Conservation (phyloP, 2,329 filamentous ascomycete genomes). For the Malbranchea zuffiana region DNA sequence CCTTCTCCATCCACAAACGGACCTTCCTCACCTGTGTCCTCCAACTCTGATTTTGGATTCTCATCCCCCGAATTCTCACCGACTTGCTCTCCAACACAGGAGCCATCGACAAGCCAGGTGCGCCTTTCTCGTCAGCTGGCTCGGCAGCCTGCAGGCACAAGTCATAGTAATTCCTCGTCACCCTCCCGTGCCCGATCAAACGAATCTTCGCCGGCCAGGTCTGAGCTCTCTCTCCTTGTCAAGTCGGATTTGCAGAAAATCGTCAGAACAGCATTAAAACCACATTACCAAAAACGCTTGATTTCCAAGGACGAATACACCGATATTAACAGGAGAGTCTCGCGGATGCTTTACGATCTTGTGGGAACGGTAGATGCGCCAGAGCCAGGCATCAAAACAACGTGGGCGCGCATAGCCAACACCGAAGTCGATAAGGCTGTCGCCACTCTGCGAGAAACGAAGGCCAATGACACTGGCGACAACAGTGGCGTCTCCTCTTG, state of each 20-base stretch:
- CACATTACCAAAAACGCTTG: slow-evolving; percentile 67
- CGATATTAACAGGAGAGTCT: slow-evolving; percentile 80
- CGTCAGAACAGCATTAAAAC: slow-evolving; percentile 70
- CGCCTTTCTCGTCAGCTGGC: slow-evolving; percentile 14
- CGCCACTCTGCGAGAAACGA: slow-evolving; percentile 24
- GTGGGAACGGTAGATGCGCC: slow-evolving; percentile 40
- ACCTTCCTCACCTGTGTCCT: slow-evolving; percentile 59
- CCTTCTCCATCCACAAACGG: slow-evolving; percentile 53
- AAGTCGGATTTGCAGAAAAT: slow-evolving; percentile 85
- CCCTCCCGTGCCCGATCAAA: slow-evolving; percentile 41
- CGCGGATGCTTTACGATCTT: slow-evolving; percentile 70
- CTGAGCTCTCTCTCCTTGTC: slow-evolving; percentile 61
- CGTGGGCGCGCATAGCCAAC: slow-evolving; percentile 65
- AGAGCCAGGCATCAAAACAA: slow-evolving; percentile 46
- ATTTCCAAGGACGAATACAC: slow-evolving; percentile 86
- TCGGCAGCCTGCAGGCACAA: slow-evolving; percentile 9
- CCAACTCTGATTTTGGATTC: slow-evolving; percentile 61
- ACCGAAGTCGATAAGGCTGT: slow-evolving; percentile 71
- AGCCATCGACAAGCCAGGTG: slow-evolving; percentile 2
- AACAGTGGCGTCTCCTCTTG: slow-evolving; percentile 12
- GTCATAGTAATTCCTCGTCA: slow-evolving; percentile 33
- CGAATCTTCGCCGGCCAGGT: slow-evolving; percentile 58
- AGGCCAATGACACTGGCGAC: slow-evolving; percentile 13
- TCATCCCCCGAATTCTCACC: slow-evolving; percentile 66
- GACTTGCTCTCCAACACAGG: slow-evolving; percentile 35